Evolutionary conservation across 2,329 filamentous ascomycete species (phyloP).

Genomic region (Hymenoscyphus repandus): DNA sequence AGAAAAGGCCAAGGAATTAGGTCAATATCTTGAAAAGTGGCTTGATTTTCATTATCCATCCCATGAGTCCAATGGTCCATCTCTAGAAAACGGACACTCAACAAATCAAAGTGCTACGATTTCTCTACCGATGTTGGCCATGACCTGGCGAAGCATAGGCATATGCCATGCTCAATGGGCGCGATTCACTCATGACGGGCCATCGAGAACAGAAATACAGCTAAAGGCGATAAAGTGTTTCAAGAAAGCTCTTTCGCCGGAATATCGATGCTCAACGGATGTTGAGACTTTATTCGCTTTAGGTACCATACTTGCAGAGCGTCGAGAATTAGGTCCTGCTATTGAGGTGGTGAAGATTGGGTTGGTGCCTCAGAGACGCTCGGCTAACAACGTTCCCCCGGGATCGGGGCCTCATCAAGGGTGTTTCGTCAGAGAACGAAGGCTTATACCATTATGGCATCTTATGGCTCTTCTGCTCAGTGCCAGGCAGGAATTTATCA

Average conservation of each 20-base stretch:
- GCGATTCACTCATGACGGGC: conserved; percentile 70
- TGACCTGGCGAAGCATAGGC: conserved; percentile 80
- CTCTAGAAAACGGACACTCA: conserved; percentile 17
- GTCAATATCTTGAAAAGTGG: conserved; percentile 68
- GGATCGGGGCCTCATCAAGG: conserved; percentile 33
- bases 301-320: conserved; percentile 81
- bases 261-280: conserved; percentile 61
- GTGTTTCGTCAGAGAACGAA: conserved; percentile 48
- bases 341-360: conserved; percentile 78
- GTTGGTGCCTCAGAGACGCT: conserved; percentile 54
- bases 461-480: conserved; percentile 80
- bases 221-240: conserved; percentile 71
- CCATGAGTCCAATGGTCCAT: conserved; percentile 11
- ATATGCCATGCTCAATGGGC: conserved; percentile 86
- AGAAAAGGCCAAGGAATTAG: conserved; percentile 72
- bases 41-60: conserved; percentile 51
- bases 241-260: conserved; percentile 64
- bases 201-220: conserved; percentile 67
- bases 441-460: conserved; percentile 81
- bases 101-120: conserved; percentile 35
- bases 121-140: conserved; percentile 56
- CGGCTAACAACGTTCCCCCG: conserved; percentile 32
- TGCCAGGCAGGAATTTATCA: conserved; percentile 76
- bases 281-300: conserved; percentile 76
- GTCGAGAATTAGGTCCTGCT: conserved; percentile 71